Evolutionary conservation across 2,329 filamentous ascomycete genomes (phyloP), one percentile per base, ranked within the genome.

Genomic region (Pseudogymnoascus sp.): DNA sequence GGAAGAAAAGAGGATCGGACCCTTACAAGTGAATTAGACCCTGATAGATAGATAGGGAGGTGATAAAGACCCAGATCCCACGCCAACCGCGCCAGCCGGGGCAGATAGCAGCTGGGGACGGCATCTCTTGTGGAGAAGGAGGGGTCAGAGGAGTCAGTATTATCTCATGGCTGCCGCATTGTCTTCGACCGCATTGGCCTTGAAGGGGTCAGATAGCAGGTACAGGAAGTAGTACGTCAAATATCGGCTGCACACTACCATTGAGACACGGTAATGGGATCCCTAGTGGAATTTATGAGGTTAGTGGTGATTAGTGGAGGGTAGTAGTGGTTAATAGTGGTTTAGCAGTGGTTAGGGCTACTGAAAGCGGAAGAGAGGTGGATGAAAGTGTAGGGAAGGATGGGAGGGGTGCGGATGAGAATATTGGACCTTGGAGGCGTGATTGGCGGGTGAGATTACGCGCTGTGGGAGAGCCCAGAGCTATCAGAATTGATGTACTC

Each of bases 161-260:
- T 51, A 51, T 51, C 42, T 51, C 42, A 51, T 51, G 42, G 42
- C 25, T 51, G 42, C 15, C 13, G 13, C 25, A 51, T 29, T 6
- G n/a, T 48, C 42, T 27, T 48, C 12, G 42, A 48, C 13, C 12
- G 17, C 12, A 48, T 29, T 48, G 42, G 13, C 25, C 13, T 48
- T 48, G 42, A 29, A 2, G 13, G 25, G 25, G 25, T 9, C 25
- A 48, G 42, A 48, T 48, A 29, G 42, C 21, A 48, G 25, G 42
- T 48, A 48, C 42, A 48, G 25, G 13, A 48, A 48, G 13, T 48
- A 48, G 42, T 48, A 48, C 42, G 42, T 48, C 42, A 48, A 44
- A 48, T 48, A 29, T 48, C 42, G 42, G 8, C 25, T 48, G 42
- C 25, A 48, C 42, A 48, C 7, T 29, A 9, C 42, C 3, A n/a